Percentiles rank a stretch among this genome's conserved stretches.
These are phyloP conservation scores for Teunomyces kruisii DNA, from an alignment of 805 yeast species.

Conservation along the genomic window DNA sequence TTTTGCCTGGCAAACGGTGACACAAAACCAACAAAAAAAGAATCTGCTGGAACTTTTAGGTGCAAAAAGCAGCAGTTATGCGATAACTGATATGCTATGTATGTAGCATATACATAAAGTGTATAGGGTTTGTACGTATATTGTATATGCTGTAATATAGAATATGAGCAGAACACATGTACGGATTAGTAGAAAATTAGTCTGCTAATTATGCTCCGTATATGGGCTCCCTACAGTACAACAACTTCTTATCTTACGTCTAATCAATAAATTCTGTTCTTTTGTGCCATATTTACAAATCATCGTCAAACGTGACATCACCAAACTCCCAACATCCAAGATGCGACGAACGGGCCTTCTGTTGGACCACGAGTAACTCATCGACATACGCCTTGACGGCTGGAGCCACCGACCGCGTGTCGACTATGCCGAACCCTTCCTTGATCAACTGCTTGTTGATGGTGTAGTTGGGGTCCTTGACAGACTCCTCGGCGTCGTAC, in stretches of 20 bases:
- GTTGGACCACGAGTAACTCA: constrained; percentile 44
- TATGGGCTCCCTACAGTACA: no score
- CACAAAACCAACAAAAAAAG: background rate
- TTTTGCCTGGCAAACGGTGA: background rate
- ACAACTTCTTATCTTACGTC: no score
- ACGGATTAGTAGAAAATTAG: no score
- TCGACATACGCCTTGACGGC: constrained; percentile 33
- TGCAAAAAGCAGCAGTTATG: no score
- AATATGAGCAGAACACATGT: no score
- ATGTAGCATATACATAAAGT: no score
- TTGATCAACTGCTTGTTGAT: constrained; percentile 58
- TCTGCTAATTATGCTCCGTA: no score
- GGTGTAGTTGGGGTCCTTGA: constrained; percentile 55
- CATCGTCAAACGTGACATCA: constrained; percentile 61
- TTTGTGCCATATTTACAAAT: background rate
- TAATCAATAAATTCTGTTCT: no score
- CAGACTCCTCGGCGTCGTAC: constrained; percentile 55
- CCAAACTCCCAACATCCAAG: constrained; percentile 77
- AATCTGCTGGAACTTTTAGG: background rate
- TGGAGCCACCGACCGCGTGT: constrained; percentile 23
- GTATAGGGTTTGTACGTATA: no score
- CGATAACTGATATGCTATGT: no score
- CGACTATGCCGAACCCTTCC: constrained; percentile 63
- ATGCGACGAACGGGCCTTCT: constrained; percentile 48
- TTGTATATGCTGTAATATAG: no score